Evolutionary conservation across 257 asterid genomes (phyloP), one percentile per base, ranked within the genome.

Genomic region (Anisodus acutangulus): DNA sequence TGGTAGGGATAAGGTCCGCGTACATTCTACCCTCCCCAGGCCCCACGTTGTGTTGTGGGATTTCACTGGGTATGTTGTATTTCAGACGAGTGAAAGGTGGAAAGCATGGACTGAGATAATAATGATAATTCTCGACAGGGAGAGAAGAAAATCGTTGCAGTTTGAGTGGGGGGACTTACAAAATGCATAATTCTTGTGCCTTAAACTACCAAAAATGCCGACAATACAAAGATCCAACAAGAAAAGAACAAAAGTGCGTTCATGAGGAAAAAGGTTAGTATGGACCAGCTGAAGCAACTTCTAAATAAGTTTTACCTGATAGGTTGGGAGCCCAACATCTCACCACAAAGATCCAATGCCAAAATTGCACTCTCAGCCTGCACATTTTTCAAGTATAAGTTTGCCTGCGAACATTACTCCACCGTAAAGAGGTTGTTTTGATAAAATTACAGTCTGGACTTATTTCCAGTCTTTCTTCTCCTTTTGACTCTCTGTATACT

Each of bases 341-440:
- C 91, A n/a, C 99, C 99, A 39, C 99, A 95, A 82, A 98, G 91
- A 62, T 95, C 96, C 13, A 95, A 93, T 54, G 98, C 99, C 88
- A 93, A 43, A 76, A 95, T 91, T n/a, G 98, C 98, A 86, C 97
- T 94, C 90, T 95, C 98, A 35, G 98, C 97, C 98, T 95, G 91
- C 86, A 90, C 79, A 80, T 16, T 70, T 79, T 41, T 41, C 74
- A 17, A 55, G 49, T 17, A 83, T 80, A 15, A 86, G 60, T 19
- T 74, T 49, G 80, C 2, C 35, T 2, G 43, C 11, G 3, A 49
- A 47, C 43, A 22, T 19, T 19, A 19, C 3, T 49, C 59, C 60
- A 22, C 80, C 2, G 3, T 11, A 9, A 10, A 49, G 60, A 0
- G 80, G 19, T 19, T n/a, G 59, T 19, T 53, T 49, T 19, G 47